Conservation (phyloP, 2,329 filamentous ascomycete genomes). For the Verticillium tricorpus region DNA sequence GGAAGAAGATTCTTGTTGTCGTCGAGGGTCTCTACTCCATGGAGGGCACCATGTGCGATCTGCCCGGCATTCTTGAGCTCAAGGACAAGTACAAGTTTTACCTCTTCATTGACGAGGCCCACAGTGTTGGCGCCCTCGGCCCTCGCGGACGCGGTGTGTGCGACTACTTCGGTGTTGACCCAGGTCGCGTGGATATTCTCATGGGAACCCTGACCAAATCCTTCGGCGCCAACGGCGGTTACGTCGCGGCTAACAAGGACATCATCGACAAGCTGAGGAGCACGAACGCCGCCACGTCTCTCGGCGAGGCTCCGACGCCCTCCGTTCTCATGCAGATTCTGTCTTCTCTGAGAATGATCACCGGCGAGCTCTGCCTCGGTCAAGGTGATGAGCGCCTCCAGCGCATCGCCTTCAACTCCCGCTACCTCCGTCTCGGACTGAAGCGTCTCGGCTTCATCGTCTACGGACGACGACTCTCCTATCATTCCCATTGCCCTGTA, state of each 20-base stretch:
- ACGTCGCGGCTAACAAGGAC: conserved; percentile 81
- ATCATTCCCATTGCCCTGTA: conserved; percentile 94
- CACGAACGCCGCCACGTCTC: conserved; percentile 81
- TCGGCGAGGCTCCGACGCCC: conserved; percentile 82
- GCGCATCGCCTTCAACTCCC: conserved; percentile 95
- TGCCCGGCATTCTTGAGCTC: conserved; percentile 81
- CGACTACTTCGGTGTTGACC: conserved; percentile 92
- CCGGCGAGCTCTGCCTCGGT: conserved; percentile 79
- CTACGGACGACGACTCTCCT: conserved; percentile 95
- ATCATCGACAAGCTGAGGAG: conserved; percentile 89
- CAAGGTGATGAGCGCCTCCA: conserved; percentile 95
- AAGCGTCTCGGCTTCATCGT: conserved; percentile 97
- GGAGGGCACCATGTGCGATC: conserved; percentile 98
- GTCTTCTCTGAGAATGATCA: conserved; percentile 81
- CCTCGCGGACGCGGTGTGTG: conserved; percentile 88
- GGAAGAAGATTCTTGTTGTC: conserved; percentile 98
- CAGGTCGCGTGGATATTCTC: conserved; percentile 83
- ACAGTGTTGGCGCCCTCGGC: conserved; percentile 90
- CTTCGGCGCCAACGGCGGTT: conserved; percentile 96
- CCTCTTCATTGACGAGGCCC: conserved; percentile 93
- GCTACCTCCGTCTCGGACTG: conserved; percentile 93
- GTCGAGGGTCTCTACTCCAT: conserved; percentile 98
- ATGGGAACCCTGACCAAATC: conserved; percentile 99
- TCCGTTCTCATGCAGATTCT: conserved; percentile 89
- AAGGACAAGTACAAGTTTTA: conserved; percentile 98